These are phyloP conservation scores for Fusarium sp. DNA, from an alignment of 2,329 filamentous ascomycete species.

Conservation along the genomic window DNA sequence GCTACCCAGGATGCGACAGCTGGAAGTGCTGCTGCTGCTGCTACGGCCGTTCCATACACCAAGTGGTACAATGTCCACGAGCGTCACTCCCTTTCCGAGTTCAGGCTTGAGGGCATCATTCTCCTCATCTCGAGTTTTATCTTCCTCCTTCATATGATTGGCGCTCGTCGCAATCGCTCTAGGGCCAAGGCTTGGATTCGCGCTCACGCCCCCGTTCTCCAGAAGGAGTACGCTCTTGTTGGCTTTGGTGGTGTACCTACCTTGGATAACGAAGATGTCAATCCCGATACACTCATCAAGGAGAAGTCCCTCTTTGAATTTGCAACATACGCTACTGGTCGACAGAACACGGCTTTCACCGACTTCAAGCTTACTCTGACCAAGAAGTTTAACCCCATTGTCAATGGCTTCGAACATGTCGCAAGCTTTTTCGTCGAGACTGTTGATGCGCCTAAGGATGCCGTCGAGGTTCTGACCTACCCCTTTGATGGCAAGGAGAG, in stretches of 20 bases:
- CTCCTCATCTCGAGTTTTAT: constrained; percentile 79
- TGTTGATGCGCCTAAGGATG: constrained; percentile 74
- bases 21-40: constrained; percentile 56
- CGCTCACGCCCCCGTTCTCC: constrained; percentile 76
- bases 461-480: constrained; percentile 80
- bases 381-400: constrained; percentile 86
- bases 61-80: constrained; percentile 98
- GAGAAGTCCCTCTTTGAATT: constrained; percentile 92
- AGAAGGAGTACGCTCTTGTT: constrained; percentile 85
- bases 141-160: constrained; percentile 82
- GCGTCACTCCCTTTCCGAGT: constrained; percentile 84
- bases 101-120: constrained; percentile 87
- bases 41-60: constrained; percentile 73
- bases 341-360: constrained; percentile 91
- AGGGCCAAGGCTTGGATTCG: constrained; percentile 85
- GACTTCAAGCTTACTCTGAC: constrained; percentile 84
- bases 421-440: constrained; percentile 84
- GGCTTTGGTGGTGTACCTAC: constrained; percentile 74
- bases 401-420: constrained; percentile 68
- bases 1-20: constrained; percentile 59
- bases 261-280: constrained; percentile 53
- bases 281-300: constrained; percentile 67
- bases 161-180: constrained; percentile 79
- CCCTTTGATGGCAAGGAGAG: constrained; percentile 93
- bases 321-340: constrained; percentile 86